Conservation (phyloP, 176 grass and related monocot genomes). For the Tillandsia leiboldiana region DNA sequence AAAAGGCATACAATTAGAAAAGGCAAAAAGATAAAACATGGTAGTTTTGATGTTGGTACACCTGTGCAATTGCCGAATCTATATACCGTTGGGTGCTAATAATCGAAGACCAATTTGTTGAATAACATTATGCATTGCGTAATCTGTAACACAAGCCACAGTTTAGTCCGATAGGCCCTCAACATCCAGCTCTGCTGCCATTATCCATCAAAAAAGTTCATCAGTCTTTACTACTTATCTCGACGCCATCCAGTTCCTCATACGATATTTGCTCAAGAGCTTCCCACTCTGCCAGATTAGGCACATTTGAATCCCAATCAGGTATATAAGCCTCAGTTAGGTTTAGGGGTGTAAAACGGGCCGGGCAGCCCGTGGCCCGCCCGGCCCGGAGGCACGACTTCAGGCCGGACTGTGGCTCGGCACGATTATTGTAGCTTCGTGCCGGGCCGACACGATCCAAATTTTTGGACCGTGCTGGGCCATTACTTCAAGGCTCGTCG, state of each 20-base stretch:
- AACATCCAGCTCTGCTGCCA: constrained; percentile 72
- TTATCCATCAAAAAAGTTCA: constrained; percentile 36
- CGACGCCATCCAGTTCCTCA: constrained; percentile 36
- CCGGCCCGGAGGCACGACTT: no score
- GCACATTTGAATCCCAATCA: no score
- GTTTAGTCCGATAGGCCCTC: constrained; percentile 84
- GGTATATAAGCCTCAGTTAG: no score
- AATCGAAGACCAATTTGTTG: constrained; percentile 87
- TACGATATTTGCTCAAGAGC: constrained; percentile 63
- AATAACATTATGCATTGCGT: constrained; percentile 97
- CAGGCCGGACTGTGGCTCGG: no score
- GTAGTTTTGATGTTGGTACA: constrained; percentile 14
- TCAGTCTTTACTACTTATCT: constrained; percentile 37
- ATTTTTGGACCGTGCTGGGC: no score
- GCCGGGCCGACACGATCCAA: no score
- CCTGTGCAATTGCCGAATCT: constrained; percentile 80
- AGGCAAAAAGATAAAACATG: not conserved
- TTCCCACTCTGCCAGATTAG: constrained; percentile 78
- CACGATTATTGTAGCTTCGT: no score
- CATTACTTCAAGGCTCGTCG: no score
- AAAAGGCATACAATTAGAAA: no score
- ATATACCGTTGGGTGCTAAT: constrained; percentile 84
- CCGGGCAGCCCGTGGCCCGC: no score
- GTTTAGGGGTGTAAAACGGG: no score
- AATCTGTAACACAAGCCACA: constrained; percentile 86